Base-by-base conservation (phyloP, 805 yeast genomes). In the Hanseniaspora hatyaiensis region DNA sequence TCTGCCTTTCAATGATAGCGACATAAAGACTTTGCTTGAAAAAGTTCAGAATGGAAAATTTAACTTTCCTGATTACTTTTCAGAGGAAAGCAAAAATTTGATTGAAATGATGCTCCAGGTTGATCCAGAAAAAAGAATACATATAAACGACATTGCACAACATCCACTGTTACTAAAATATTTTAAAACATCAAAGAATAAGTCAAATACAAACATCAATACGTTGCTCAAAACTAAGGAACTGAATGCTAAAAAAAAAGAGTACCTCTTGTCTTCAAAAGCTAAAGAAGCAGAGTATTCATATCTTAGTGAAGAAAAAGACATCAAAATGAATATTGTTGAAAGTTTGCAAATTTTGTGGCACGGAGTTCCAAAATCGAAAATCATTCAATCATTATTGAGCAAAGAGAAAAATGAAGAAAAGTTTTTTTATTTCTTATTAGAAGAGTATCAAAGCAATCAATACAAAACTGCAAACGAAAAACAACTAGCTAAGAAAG, bases 121-220 rank as follows among this genome's bases (percentile, higher is more conserved):
- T 16, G 74, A 83, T 56, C 95, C 96, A 5, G 68, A 65, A 24
- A 71, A 74, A 54, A 73, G 96, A 65, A 73, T 85, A 30, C 69
- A 76, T 40, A 84, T 92, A 5, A 73, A 73, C 20, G 72, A 74
- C 42, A 80, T 87, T 19, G 65, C 83, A 30, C 51, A 61, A 33
- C 98, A 92, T 65, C 95, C 96, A 2, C 68, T 92, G 43, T 66
- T 92, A 45, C 67, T 65, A 12, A 87, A 86, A 62, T 86, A 89
- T 58, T 53, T 62, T 56, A 48, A 60, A 59, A 42, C 57, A 58
- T 36, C 68, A 65, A 42, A 51, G 22, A 44, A 51, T 20, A 52
- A 53, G 40, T 48, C 51, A 8, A 53, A 56, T 24, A 59, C 63
- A 43, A 55, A 59, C 36, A 56, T 61, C 8, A 59, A 56, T 31